Conservation (phyloP, 305 asterid genomes). For the Petunia hybrid region DNA sequence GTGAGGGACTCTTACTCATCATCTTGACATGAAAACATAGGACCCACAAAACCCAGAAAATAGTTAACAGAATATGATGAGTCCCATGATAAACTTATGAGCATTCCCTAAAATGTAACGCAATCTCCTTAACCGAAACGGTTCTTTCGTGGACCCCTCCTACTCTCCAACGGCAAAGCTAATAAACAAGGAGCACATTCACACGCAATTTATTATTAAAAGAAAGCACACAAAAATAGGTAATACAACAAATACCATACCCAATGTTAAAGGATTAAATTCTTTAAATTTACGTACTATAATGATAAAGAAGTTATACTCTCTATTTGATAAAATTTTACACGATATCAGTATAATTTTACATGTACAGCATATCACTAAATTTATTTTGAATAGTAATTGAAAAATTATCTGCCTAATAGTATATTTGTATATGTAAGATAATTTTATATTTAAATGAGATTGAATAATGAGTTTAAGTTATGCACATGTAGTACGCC, state of each 20-base stretch:
- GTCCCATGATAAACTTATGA: constrained; percentile 39
- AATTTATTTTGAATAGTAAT: too few relatives aligned
- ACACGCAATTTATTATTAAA: not conserved
- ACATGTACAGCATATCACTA: too few relatives aligned
- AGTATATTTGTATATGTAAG: too few relatives aligned
- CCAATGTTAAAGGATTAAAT: not conserved
- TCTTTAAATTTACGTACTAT: too few relatives aligned
- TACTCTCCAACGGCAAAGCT: constrained; percentile 42
- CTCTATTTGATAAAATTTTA: too few relatives aligned
- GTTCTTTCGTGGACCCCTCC: constrained; percentile 53
- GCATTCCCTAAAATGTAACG: constrained; percentile 28
- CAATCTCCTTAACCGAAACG: constrained; percentile 43
- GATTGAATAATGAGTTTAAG: too few relatives aligned
- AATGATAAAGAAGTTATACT: too few relatives aligned
- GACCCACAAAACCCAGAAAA: not conserved
- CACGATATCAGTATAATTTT: too few relatives aligned
- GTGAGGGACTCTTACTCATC: constrained; percentile 15
- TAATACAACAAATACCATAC: not conserved
- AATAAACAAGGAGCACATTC: constrained; percentile 33
- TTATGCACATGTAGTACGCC: too few relatives aligned
- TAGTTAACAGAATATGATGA: constrained; percentile 12
- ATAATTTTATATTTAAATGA: too few relatives aligned
- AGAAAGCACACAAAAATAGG: not conserved
- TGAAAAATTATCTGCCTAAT: too few relatives aligned
- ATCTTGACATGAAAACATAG: not conserved